Percentiles rank a stretch among this genome's conserved stretches.
These are phyloP conservation scores for Clonostachys byssicola DNA, from an alignment of 2,329 filamentous ascomycete genomes.

Conservation along the genomic window DNA sequence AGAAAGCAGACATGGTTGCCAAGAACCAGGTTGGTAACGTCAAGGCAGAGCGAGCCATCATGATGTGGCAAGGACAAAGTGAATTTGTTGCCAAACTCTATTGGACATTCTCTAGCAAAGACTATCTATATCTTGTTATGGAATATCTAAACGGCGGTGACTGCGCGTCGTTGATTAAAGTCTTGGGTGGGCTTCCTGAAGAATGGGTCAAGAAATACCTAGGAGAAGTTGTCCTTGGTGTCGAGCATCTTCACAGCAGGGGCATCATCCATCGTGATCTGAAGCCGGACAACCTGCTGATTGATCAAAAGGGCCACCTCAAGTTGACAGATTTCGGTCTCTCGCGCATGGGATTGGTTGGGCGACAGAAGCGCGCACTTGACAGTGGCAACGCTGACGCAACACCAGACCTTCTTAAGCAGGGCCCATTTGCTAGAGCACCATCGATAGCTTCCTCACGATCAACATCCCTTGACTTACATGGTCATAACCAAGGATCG, in stretches of 20 bases:
- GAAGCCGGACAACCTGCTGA: slow-evolving; percentile 95
- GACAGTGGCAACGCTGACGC: slow-evolving; percentile 73
- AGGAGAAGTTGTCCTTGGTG: slow-evolving; percentile 92
- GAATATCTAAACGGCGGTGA: slow-evolving; percentile 98
- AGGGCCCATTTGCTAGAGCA: slow-evolving; percentile 83
- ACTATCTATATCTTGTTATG: slow-evolving; percentile 98
- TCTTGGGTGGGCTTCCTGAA: slow-evolving; percentile 85
- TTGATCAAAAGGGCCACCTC: slow-evolving; percentile 93
- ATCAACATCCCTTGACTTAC: slow-evolving; percentile 89
- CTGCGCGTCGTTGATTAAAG: slow-evolving; percentile 93
- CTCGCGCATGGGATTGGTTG: slow-evolving; percentile 94
- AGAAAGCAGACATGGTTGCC: slow-evolving; percentile 99
- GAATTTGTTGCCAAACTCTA: slow-evolving; percentile 99
- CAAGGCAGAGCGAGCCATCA: slow-evolving; percentile 96
- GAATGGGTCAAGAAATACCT: slow-evolving; percentile 99
- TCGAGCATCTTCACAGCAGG: slow-evolving; percentile 90
- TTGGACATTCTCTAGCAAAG: slow-evolving; percentile 99
- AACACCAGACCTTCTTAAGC: slow-evolving; percentile 88
- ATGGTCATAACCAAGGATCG: slow-evolving; percentile 61
- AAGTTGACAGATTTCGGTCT: slow-evolving; percentile 97
- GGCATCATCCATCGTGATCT: slow-evolving; percentile 96
- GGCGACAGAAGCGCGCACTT: slow-evolving; percentile 89
- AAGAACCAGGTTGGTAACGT: slow-evolving; percentile 99
- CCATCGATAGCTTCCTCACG: slow-evolving; percentile 85
- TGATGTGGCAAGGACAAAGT: slow-evolving; percentile 99